These are phyloP conservation scores for Melanopsichium pennsylvanicum DNA, from an alignment of 1,284 basidiomycete genomes.

Conservation along the genomic window DNA sequence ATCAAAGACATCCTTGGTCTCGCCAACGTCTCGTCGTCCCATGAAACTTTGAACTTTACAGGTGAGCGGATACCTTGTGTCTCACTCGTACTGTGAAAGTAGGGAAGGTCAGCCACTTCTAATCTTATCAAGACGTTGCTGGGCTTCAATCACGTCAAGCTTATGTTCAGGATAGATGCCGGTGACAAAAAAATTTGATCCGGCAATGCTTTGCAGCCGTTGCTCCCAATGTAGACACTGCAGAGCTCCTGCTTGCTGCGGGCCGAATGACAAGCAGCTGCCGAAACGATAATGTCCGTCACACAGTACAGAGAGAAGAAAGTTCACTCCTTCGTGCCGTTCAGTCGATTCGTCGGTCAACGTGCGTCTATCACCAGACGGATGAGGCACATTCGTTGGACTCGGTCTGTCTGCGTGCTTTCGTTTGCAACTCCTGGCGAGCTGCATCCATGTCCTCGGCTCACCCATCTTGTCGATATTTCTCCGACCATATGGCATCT, in stretches of 20 bases:
- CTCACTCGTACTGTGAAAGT: no score
- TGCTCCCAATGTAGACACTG: no score
- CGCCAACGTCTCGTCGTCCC: no score
- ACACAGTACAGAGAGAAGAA: background rate
- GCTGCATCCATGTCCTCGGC: constrained; percentile 1
- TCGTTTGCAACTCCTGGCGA: background rate
- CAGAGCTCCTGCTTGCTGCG: constrained; percentile 6
- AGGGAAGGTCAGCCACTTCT: no score
- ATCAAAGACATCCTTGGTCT: no score
- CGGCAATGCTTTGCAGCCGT: no score
- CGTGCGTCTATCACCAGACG: background rate
- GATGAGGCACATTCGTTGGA: constrained; percentile 8
- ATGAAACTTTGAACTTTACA: no score
- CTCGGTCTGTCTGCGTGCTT: constrained; percentile 2
- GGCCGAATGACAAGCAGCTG: constrained; percentile 14
- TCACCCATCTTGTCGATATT: background rate
- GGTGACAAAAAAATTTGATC: background rate
- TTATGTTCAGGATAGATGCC: background rate
- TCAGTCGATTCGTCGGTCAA: constrained; percentile 9
- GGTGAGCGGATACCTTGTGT: no score
- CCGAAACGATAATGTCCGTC: background rate
- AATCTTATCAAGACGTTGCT: no score
- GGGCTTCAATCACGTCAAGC: no score
- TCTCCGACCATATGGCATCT: no score
- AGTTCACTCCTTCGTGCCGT: background rate